phyloP scores from a whole-genome alignment of 2,329 filamentous ascomycete genomes.

The Botrytis deweyae region DNA sequence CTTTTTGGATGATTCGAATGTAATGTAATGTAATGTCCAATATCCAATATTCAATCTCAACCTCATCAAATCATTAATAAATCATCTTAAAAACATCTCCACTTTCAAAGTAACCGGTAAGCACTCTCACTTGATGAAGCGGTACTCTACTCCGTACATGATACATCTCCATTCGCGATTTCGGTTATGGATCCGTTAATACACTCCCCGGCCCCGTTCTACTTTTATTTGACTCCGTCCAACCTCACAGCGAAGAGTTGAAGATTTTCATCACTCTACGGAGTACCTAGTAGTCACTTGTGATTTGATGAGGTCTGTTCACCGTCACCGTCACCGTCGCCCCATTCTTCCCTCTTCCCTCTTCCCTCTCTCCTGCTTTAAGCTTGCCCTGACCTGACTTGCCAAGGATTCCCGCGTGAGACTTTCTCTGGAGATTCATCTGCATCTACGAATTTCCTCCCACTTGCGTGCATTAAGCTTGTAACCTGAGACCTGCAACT shows the following conservation, averaged over 20 bases:
- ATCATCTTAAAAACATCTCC: background rate
- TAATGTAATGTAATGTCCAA: background rate
- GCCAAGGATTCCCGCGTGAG: background rate
- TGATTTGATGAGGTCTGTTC: background rate
- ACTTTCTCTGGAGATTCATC: background rate
- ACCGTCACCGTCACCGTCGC: background rate
- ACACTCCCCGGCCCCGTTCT: background rate
- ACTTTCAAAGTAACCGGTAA: constrained; percentile 2
- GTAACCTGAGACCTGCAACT: background rate
- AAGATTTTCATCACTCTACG: background rate
- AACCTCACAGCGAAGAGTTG: background rate
- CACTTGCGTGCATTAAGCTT: background rate
- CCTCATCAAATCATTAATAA: background rate
- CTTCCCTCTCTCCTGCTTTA: background rate
- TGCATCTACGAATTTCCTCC: background rate
- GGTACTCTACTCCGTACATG: background rate
- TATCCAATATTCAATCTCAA: background rate
- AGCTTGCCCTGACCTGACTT: background rate
- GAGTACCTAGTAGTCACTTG: background rate
- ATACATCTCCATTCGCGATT: background rate
- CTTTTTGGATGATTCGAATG: background rate
- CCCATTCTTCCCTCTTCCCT: background rate
- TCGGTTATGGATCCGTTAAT: constrained; percentile 3
- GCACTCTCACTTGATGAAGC: background rate
- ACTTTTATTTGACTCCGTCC: background rate